Conservation (phyloP, 2,329 filamentous ascomycete genomes). For the Aschersonia sp. region DNA sequence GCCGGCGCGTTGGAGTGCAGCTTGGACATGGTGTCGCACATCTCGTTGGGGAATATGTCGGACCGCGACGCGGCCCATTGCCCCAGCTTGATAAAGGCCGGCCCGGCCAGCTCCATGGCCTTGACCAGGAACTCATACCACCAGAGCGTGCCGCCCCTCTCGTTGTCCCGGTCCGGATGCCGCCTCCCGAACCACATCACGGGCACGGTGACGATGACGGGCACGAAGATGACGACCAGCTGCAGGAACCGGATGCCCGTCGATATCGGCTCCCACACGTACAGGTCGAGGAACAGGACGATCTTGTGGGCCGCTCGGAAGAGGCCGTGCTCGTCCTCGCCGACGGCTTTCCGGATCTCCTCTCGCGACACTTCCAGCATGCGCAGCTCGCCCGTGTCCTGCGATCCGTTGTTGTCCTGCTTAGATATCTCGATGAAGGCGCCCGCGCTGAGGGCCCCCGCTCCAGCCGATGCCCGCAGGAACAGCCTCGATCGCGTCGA, state of each 20-base stretch:
- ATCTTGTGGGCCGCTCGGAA: constrained; percentile 42
- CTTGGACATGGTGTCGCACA: constrained; percentile 88
- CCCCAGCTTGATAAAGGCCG: constrained; percentile 96
- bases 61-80: constrained; percentile 97
- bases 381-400: constrained; percentile 61
- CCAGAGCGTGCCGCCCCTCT: constrained; percentile 73
- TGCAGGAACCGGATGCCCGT: constrained; percentile 83
- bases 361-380: constrained; percentile 74
- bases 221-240: constrained; percentile 76
- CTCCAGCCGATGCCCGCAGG: constrained; percentile 25
- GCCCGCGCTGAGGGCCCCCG: constrained; percentile 33
- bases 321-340: constrained; percentile 45
- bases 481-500: constrained; percentile 8
- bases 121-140: constrained; percentile 85
- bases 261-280: constrained; percentile 71
- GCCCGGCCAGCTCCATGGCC: constrained; percentile 84
- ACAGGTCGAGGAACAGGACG: constrained; percentile 54
- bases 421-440: constrained; percentile 45
- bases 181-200: constrained; percentile 64
- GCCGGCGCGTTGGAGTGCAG: constrained; percentile 90
- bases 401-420: constrained; percentile 30
- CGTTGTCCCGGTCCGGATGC: constrained; percentile 50
- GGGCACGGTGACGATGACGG: constrained; percentile 70
- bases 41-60: constrained; percentile 86
- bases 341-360: constrained; percentile 59